A percentile compares a stretch with the other conserved stretches of the same genome.
phyloP scores from a whole-genome alignment of 2,329 filamentous ascomycete species.

The Neonectria coccinea region DNA sequence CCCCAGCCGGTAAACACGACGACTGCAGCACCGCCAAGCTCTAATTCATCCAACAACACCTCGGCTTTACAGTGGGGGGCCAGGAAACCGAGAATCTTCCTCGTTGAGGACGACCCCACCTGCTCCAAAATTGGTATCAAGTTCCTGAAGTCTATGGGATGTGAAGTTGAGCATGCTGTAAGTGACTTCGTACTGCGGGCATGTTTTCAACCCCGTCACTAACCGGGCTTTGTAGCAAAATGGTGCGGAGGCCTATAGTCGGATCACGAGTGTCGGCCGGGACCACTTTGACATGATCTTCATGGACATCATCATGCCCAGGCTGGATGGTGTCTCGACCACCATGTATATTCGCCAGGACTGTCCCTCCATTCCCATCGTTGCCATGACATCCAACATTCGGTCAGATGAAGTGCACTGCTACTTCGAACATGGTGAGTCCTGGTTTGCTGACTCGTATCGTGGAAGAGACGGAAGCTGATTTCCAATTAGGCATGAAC shows the following conservation, averaged over 20 bases:
- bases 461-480: slow-evolving; percentile 33
- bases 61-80: slow-evolving; percentile 65
- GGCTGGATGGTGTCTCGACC: slow-evolving; percentile 93
- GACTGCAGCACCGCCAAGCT: slow-evolving; percentile 33
- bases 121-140: slow-evolving; percentile 76
- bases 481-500: slow-evolving; percentile 81
- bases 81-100: slow-evolving; percentile 80
- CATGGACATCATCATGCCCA: slow-evolving; percentile 98
- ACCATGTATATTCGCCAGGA: slow-evolving; percentile 93
- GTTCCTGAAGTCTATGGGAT: slow-evolving; percentile 74
- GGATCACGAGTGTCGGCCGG: slow-evolving; percentile 68
- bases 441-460: background rate
- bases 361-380: slow-evolving; percentile 84
- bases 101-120: slow-evolving; percentile 86
- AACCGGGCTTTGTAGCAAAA: slow-evolving; percentile 62
- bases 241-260: slow-evolving; percentile 90
- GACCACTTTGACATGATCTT: slow-evolving; percentile 75
- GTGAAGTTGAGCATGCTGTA: slow-evolving; percentile 75
- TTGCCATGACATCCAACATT: slow-evolving; percentile 99
- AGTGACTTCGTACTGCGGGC: slow-evolving; percentile 46
- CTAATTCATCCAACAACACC: slow-evolving; percentile 46
- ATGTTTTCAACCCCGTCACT: slow-evolving; percentile 17
- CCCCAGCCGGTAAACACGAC: slow-evolving; percentile 49
- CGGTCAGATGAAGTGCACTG: slow-evolving; percentile 95
- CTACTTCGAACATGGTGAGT: slow-evolving; percentile 94